These are phyloP conservation scores for Limnomonas spitsbergensis DNA, from an alignment of 139 green algal genomes.

Conservation along the genomic window DNA sequence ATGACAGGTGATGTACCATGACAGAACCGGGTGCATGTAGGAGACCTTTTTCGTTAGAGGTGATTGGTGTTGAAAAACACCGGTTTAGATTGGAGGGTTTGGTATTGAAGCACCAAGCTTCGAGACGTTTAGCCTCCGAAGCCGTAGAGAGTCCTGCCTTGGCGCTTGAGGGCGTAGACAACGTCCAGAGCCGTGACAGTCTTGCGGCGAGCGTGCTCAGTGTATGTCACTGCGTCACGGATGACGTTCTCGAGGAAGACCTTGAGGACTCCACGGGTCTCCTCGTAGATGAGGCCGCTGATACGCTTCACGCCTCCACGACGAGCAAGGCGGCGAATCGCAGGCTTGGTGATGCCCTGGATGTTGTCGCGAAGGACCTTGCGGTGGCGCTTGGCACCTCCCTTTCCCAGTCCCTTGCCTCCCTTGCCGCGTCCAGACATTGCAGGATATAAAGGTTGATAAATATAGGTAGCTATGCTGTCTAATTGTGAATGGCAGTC, in stretches of 20 bases:
- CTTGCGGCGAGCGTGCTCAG: slow-evolving; percentile 92
- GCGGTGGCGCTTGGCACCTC: slow-evolving; percentile 85
- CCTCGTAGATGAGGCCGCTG: slow-evolving; percentile 85
- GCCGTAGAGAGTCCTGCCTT: slow-evolving; percentile 94
- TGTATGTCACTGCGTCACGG: slow-evolving; percentile 93
- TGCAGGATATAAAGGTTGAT: no score
- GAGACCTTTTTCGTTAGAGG: no score
- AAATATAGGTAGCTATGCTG: no score
- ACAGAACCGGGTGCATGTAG: no score
- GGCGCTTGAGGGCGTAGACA: slow-evolving; percentile 92
- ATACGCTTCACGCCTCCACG: slow-evolving; percentile 85
- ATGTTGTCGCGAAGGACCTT: slow-evolving; percentile 94
- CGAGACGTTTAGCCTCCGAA: slow-evolving; percentile 92
- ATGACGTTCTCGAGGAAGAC: slow-evolving; percentile 86
- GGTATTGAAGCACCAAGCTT: no score
- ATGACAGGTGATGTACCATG: no score
- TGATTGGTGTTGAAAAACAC: no score
- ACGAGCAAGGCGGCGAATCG: slow-evolving; percentile 78
- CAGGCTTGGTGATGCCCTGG: slow-evolving; percentile 87
- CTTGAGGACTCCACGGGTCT: slow-evolving; percentile 86
- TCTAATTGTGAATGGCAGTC: no score
- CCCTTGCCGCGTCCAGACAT: slow-evolving; percentile 89
- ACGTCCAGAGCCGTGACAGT: slow-evolving; percentile 94
- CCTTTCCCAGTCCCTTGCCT: slow-evolving; percentile 89
- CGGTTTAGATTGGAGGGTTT: no score